Conservation (phyloP, 1,284 basidiomycete species). For the Heimioporus retisporus region DNA sequence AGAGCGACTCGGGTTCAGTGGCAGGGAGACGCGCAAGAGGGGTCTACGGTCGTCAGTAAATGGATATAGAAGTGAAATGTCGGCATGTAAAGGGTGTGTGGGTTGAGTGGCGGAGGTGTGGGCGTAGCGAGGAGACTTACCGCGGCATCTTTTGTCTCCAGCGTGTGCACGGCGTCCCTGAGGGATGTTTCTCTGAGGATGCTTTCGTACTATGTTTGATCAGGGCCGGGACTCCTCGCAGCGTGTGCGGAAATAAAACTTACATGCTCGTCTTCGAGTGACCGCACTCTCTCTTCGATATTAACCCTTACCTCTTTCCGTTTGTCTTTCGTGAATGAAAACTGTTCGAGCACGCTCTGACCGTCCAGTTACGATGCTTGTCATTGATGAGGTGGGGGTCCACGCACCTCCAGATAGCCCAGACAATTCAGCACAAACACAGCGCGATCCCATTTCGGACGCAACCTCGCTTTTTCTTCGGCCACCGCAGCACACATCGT, state of each 20-base stretch:
- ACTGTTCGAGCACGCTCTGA: constrained; percentile 79
- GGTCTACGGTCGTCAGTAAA: constrained; percentile 56
- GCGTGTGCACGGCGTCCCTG: constrained; percentile 67
- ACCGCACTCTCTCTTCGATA: constrained; percentile 72
- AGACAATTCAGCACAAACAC: constrained; percentile 91
- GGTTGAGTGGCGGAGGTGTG: background rate
- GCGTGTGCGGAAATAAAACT: constrained; percentile 39
- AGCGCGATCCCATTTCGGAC: constrained; percentile 79
- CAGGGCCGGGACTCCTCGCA: background rate
- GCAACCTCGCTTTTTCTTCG: constrained; percentile 68
- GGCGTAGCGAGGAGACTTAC: constrained; percentile 51
- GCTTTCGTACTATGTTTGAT: constrained; percentile 66
- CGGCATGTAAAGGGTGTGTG: no score
- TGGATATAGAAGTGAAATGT: background rate
- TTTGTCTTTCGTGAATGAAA: constrained; percentile 77
- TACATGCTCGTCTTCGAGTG: constrained; percentile 87
- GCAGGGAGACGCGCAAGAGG: constrained; percentile 74
- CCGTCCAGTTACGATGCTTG: background rate
- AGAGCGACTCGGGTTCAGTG: constrained; percentile 65
- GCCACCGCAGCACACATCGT: constrained; percentile 79
- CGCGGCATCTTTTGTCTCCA: constrained; percentile 62
- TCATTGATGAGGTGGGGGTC: background rate
- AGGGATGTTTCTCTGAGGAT: constrained; percentile 84
- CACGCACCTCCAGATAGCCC: constrained; percentile 75
- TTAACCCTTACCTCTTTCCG: constrained; percentile 65